Base-by-base conservation (phyloP, 179 eudicot species). In the Spergularia azorica region DNA sequence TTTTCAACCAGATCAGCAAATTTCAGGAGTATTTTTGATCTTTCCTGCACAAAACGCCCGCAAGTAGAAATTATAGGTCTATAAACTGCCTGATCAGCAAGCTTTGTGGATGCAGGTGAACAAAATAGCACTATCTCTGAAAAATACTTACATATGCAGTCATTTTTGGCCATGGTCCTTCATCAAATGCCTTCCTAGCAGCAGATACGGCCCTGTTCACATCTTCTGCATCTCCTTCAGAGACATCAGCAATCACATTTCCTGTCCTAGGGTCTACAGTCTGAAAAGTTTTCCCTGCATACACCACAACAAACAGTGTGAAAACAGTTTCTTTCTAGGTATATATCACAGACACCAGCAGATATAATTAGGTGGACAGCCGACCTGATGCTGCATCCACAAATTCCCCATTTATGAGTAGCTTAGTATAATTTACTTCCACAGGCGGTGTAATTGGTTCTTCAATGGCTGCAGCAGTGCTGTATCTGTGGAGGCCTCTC, bases 301-400 rank as follows among this genome's bases (percentile, higher is more conserved):
- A 74, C 9, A 59, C 17, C 70, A 52, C 14, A 32, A 32, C 11
- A 66, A 72, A 20, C 58, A 64, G 68, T 36, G 39, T n/a, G 46
- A 63, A 72, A 14, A 14, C 54, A 67, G 20, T 20, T 50, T 1
- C 18, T 36, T 20, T 32, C 68, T 63, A n/a, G 1, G 8, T 11
- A 39, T 16, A 60, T 0, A 36, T n/a, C 21, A 59, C 54, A 18
- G 55, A 54, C 18, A 20, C 7, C 21, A n/a, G 68, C 6, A 36
- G 60, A 46, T 51, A 69, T 36, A 70, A 3, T 3, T 13, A 63
- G 3, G 15, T 14, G 39, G 46, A 48, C 68, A 8, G 39, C 77
- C 67, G 14, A 89, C 92, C 92, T 64, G 92, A 87, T 74, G 92
- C 92, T 59, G 92, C 87, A 71, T 89, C 92, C 5, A 87, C 90